A percentile compares a stretch with the other conserved stretches of the same genome.
These are phyloP conservation scores for Trichosporon ovoides DNA, from an alignment of 1,284 basidiomycete species.

Conservation along the genomic window DNA sequence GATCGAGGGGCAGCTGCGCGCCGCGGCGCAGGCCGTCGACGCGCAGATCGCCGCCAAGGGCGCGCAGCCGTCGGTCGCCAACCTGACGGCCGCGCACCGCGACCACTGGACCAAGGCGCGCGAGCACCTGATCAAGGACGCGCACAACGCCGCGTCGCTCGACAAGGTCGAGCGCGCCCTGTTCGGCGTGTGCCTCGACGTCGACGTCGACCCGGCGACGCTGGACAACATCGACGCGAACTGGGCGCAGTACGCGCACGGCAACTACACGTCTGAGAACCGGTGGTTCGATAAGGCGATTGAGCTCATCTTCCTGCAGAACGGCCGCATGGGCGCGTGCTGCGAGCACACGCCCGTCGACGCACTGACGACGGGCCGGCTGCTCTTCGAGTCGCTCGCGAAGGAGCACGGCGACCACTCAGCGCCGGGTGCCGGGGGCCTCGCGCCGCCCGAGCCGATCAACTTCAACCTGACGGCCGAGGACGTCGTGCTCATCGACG, in stretches of 20 bases:
- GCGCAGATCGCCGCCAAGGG: slow-evolving; percentile 5
- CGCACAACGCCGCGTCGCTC: slow-evolving; percentile 8
- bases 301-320: slow-evolving; percentile 16
- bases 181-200: slow-evolving; percentile 16
- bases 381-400: slow-evolving; percentile 12
- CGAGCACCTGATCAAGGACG: slow-evolving; percentile 7
- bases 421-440: background rate
- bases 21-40: slow-evolving; percentile 2
- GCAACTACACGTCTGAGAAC: slow-evolving; percentile 9
- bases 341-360: slow-evolving; percentile 21
- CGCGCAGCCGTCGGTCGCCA: slow-evolving; percentile 8
- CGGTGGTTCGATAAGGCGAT: slow-evolving; percentile 20
- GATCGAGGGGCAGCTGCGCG: slow-evolving; percentile 13
- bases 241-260: slow-evolving; percentile 13
- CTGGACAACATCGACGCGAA: slow-evolving; percentile 5
- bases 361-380: slow-evolving; percentile 16
- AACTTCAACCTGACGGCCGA: slow-evolving; percentile 11
- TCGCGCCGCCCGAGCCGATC: slow-evolving; percentile 6
- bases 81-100: slow-evolving; percentile 16
- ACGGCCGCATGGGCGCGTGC: slow-evolving; percentile 16
- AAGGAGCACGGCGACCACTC: slow-evolving; percentile 6
- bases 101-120: slow-evolving; percentile 14
- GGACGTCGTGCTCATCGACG: slow-evolving; percentile 4
- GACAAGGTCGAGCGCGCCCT: slow-evolving; percentile 8
- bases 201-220: slow-evolving; percentile 9